These are phyloP conservation scores for Nidularia sp. DNA, from an alignment of 768 basidiomycete genomes.

Conservation along the genomic window DNA sequence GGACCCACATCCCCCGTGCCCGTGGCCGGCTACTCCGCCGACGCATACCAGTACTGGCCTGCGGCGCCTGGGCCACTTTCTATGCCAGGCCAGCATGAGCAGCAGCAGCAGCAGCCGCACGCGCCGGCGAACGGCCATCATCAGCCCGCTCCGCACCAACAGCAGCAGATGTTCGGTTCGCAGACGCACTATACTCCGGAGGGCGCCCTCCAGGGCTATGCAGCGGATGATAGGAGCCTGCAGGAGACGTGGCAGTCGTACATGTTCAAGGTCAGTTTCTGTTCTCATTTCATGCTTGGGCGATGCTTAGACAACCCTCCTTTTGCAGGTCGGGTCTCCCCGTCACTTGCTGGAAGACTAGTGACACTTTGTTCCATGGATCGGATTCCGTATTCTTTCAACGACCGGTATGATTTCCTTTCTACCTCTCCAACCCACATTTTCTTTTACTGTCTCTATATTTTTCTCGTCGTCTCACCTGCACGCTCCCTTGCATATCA, in stretches of 20 bases:
- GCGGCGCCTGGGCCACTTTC: background rate
- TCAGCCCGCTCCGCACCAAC: background rate
- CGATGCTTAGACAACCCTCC: background rate
- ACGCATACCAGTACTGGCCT: conserved; percentile 1
- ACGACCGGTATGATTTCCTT: too few relatives aligned
- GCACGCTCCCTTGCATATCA: too few relatives aligned
- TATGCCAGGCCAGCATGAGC: conserved; percentile 5
- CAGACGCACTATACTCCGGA: conserved; percentile 44
- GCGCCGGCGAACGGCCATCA: conserved; percentile 17
- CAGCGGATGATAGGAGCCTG: conserved; percentile 49
- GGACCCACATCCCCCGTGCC: background rate
- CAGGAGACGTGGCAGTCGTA: conserved; percentile 73
- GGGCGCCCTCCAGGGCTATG: conserved; percentile 39
- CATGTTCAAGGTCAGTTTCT: conserved; percentile 46
- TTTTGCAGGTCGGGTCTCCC: conserved; percentile 35
- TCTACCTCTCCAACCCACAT: too few relatives aligned
- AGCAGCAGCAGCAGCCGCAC: conserved; percentile 10
- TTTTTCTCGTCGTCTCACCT: too few relatives aligned
- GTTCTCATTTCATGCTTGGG: conserved; percentile 1
- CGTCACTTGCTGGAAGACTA: conserved; percentile 36
- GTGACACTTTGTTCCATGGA: background rate
- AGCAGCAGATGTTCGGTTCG: conserved; percentile 10
- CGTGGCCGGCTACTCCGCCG: background rate
- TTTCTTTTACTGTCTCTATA: too few relatives aligned
- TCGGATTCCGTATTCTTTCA: too few relatives aligned